Evolutionary conservation across 129 eudicot species (phyloP).

Genomic region (Solidago caesia): DNA sequence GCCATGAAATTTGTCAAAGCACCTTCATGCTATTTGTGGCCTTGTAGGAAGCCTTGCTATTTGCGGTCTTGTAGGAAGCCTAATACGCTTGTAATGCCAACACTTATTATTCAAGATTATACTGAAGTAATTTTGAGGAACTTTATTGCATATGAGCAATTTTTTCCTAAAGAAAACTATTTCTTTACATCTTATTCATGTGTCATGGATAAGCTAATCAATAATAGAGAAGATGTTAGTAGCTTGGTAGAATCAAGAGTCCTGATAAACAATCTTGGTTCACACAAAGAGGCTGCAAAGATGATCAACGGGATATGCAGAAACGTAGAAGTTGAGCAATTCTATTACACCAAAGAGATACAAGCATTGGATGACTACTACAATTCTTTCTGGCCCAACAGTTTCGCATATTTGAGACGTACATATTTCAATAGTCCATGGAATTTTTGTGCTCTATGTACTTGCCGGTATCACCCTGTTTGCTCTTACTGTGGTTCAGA

Average conservation of each 20-base stretch:
- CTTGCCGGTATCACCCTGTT: no score
- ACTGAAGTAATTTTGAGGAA: slow-evolving; percentile 10
- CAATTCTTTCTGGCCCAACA: not conserved
- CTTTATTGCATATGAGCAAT: slow-evolving; percentile 21
- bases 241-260: not conserved
- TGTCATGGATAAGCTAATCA: not conserved
- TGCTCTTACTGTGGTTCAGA: no score
- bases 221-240: not conserved
- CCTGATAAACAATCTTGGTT: not conserved
- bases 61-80: not conserved
- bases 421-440: no score
- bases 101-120: not conserved
- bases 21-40: not conserved
- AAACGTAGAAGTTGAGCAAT: not conserved
- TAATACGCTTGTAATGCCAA: not conserved
- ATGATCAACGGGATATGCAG: no score
- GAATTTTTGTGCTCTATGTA: no score
- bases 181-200: slow-evolving; percentile 8
- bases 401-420: no score
- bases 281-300: no score
- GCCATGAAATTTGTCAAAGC: not conserved
- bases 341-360: not conserved
- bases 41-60: no score
- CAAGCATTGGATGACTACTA: not conserved
- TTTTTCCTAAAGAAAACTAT: not conserved